Conservation (phyloP, 371 early-diverging fungal genomes). For the Apophysomyces trapeziformis region DNA sequence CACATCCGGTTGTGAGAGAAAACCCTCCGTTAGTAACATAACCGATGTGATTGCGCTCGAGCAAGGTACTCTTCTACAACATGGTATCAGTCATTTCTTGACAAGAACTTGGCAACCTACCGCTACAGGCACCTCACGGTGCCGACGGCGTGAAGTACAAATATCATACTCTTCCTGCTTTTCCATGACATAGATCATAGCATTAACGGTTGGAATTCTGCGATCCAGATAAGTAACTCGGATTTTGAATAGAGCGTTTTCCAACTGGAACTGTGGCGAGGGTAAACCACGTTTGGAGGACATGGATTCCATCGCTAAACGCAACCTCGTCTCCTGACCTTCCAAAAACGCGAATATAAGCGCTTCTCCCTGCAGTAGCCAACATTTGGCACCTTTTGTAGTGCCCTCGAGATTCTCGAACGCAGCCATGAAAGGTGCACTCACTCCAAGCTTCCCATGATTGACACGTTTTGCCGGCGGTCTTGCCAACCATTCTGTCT, state of each 20-base stretch:
- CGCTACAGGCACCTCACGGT: not conserved
- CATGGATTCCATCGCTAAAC: not conserved
- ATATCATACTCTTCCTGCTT: conserved; percentile 31
- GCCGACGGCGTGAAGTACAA: not conserved
- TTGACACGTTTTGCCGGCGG: conserved; percentile 80
- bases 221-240: conserved; percentile 49
- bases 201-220: conserved; percentile 54
- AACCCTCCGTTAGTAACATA: conserved; percentile 76
- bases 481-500: conserved; percentile 53
- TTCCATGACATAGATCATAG: conserved; percentile 53
- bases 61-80: conserved; percentile 16
- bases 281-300: not conserved
- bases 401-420: conserved; percentile 35
- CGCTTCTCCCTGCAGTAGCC: conserved; percentile 4
- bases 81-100: not conserved
- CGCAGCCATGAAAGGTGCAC: conserved; percentile 66
- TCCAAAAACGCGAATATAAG: not conserved
- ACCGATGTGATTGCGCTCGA: conserved; percentile 56
- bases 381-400: not conserved
- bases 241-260: conserved; percentile 50
- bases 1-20: conserved; percentile 67
- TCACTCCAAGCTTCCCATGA: conserved; percentile 63
- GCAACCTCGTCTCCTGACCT: not conserved
- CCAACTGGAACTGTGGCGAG: conserved; percentile 9
- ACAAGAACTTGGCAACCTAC: not conserved